Base-by-base conservation (phyloP, 345 rosid genomes). In the Brassica nigra region DNA sequence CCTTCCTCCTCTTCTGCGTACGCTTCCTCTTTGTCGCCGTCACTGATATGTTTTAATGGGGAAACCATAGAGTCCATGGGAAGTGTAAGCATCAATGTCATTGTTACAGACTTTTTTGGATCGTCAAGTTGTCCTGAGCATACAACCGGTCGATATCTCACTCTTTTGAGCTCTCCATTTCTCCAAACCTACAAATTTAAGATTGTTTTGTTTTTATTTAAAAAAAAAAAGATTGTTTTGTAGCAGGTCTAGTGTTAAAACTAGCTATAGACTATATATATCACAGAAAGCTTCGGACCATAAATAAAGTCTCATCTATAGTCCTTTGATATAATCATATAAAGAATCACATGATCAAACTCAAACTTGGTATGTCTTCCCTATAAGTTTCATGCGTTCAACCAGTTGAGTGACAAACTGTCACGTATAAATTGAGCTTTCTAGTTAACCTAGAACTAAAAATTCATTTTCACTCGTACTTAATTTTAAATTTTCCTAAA, bases 141-240 rank as follows among this genome's bases (percentile, higher is more conserved):
- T 8, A 82, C 47, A 66, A 79, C 54, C 4, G 95, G 86, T 64
- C 84, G 88, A 74, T 93, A 92, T 76, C 86, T 87, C 78, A 90
- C 97, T 86, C 89, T 90, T 84, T 86, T 88, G 66, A 90, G 33
- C 76, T 84, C 85, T 57, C 97, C 95, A 36, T 93, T 91, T 79
- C 86, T 89, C 98, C 97, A 93, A 49, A 93, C 97, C 97, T 93
- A n/a, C 69, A 37, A 54, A 34, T 3, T 18, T 47, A 4, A 31
- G 71, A 5, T 71, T 28, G 47, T 78, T 36, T 15, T 12, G 39
- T 61, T 18, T 18, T 18, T 18, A 18, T 18, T 18, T 18, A 18
- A 18, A 18, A 18, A 18, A 18, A 18, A 18, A 23, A 4, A 31
- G 71, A 5, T 71, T 37, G 47, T 78, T 36, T 15, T 12, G 39